Base-by-base conservation (phyloP, 2,329 filamentous ascomycete genomes). In the Trichoderma afroharzianum region DNA sequence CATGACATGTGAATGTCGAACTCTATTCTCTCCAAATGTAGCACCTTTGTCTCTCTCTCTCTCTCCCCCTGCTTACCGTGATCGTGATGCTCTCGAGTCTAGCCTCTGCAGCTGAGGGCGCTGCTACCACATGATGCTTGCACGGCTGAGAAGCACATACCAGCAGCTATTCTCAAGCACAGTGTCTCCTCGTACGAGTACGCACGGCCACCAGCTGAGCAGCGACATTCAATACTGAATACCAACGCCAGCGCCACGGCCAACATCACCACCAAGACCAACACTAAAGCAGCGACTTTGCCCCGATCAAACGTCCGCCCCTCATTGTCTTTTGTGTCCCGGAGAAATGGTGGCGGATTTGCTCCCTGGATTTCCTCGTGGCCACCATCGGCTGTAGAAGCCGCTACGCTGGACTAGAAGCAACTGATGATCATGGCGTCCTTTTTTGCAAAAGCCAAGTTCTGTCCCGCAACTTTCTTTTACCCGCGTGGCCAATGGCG, bases 381-480 rank as follows among this genome's bases (percentile, higher is more conserved):
- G 57, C 66, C 55, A 62, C 57, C 39, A 61, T 53, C 57, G 67
- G 57, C 50, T 24, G 39, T 33, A 58, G 24, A 36, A 67, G 47
- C 50, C 63, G 21, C 47, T 58, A 53, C 39, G 12, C 21, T 62
- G 15, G 43, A 36, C 43, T 50, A 30, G 39, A 70, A 30, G 47
- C 58, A 70, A 36, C 43, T 57, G 68, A 63, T 69, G 39, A 69
- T 69, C 67, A 62, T 67, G 50, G 50, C 33, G 50, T 26, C 50
- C 33, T 30, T 21, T 39, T 55, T 55, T 58, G n/a, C 67, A 50
- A 30, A 66, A 66, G 63, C 61, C 62, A 71, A 68, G 61, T 63
- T 50, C 47, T 47, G 59, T 70, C 68, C 68, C 59, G 68, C 68
- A 70, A 63, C 68, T 57, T 39, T 70, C 68, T 70, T 70, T 63